A percentile compares a stretch with the other conserved stretches of the same genome.
Evolutionary conservation across 2,329 filamentous ascomycete species (phyloP).

Genomic region (Trichoderma atroviride): DNA sequence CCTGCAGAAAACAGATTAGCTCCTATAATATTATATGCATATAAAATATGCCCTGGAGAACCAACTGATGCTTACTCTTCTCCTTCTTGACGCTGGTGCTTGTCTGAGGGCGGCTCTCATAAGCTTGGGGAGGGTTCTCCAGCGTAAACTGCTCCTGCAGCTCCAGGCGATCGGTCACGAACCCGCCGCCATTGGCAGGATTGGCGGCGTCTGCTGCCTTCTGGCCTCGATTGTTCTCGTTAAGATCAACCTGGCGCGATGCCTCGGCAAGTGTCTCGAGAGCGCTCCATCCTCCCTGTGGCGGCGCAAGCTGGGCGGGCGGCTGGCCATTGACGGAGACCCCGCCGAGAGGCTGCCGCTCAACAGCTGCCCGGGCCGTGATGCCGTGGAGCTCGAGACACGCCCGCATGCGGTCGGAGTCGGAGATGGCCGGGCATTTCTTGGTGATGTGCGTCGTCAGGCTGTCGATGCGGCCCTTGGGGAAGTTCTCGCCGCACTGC

Average conservation of each 20-base stretch:
- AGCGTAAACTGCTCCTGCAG: slow-evolving; percentile 62
- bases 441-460: slow-evolving; percentile 81
- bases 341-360: slow-evolving; percentile 36
- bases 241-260: slow-evolving; percentile 74
- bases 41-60: neutral
- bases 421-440: slow-evolving; percentile 78
- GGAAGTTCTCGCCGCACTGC: slow-evolving; percentile 83
- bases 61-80: slow-evolving; percentile 33
- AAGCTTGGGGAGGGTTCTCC: slow-evolving; percentile 57
- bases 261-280: slow-evolving; percentile 87
- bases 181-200: slow-evolving; percentile 31
- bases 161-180: slow-evolving; percentile 49
- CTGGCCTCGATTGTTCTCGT: slow-evolving; percentile 60
- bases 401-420: slow-evolving; percentile 74
- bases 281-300: slow-evolving; percentile 72
- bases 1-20: slow-evolving; percentile 24
- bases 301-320: slow-evolving; percentile 40
- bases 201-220: slow-evolving; percentile 40
- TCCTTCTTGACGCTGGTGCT: slow-evolving; percentile 32
- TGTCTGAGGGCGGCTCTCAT: slow-evolving; percentile 43
- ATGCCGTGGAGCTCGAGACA: slow-evolving; percentile 73
- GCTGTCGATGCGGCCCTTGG: slow-evolving; percentile 84
- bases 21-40: neutral
- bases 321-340: slow-evolving; percentile 37
- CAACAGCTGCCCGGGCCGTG: slow-evolving; percentile 48